Evolutionary conservation across 1,284 basidiomycete species (phyloP).

Genomic region (Boletus hoseneyae): DNA sequence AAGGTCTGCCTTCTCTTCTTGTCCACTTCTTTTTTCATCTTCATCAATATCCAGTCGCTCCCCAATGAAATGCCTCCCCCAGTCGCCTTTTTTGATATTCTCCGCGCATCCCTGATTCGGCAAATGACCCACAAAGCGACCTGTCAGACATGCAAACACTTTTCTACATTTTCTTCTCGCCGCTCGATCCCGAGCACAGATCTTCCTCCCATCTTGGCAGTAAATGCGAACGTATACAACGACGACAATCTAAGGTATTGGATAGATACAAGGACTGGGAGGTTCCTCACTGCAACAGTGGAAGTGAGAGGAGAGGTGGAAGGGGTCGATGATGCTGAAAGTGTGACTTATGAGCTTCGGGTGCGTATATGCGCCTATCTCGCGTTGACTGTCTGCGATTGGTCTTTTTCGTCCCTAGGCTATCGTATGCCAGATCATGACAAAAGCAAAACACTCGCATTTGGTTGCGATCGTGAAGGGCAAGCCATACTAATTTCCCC

Average conservation of each 20-base stretch:
- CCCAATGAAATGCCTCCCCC: constrained; percentile 49
- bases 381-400: neutral
- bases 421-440: constrained; percentile 81
- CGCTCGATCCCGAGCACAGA: constrained; percentile 67
- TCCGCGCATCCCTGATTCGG: constrained; percentile 77
- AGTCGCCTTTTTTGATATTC: constrained; percentile 66
- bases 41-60: constrained; percentile 30
- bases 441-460: constrained; percentile 78
- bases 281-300: constrained; percentile 53
- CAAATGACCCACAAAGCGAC: constrained; percentile 83
- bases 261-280: constrained; percentile 53
- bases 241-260: constrained; percentile 78
- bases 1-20: constrained; percentile 47
- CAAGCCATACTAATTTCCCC: constrained; percentile 20
- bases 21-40: neutral
- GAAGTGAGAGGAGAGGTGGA: constrained; percentile 57
- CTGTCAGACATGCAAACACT: constrained; percentile 81
- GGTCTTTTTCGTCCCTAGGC: constrained; percentile 42
- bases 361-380: constrained; percentile 41
- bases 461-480: constrained; percentile 88
- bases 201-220: constrained; percentile 82
- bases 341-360: constrained; percentile 67
- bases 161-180: constrained; percentile 68
- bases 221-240: constrained; percentile 83
- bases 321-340: constrained; percentile 54